Conservation (phyloP, 805 yeast genomes). For the Kodamaea kaohsiungensis region DNA sequence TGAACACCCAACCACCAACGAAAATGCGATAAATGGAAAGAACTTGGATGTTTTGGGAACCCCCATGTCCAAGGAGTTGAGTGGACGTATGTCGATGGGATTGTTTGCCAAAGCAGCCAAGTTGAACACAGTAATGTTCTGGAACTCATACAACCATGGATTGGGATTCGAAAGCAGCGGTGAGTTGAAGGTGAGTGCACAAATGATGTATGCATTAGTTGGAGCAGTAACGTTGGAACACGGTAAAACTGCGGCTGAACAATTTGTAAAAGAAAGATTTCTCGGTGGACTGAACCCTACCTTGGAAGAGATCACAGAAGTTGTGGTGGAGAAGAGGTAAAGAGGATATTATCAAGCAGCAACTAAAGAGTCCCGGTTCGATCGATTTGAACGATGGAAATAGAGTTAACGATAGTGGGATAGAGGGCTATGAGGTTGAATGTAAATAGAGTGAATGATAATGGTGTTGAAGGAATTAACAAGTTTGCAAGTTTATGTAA, state of each 20-base stretch:
- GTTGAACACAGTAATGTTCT: conserved; percentile 58
- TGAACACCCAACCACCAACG: conserved; percentile 24
- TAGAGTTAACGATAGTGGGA: neutral
- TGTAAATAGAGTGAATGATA: neutral
- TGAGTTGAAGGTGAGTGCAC: conserved; percentile 54
- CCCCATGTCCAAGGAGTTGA: conserved; percentile 49
- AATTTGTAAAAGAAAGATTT: conserved; percentile 56
- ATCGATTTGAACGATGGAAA: neutral
- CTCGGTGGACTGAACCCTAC: conserved; percentile 27
- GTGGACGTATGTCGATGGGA: conserved; percentile 52
- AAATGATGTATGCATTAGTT: conserved; percentile 58
- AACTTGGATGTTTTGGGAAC: conserved; percentile 65
- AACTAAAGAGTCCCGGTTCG: neutral
- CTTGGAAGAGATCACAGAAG: conserved; percentile 37
- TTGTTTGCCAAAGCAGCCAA: conserved; percentile 50
- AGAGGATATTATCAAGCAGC: neutral
- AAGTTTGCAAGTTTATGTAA: neutral
- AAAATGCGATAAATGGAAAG: conserved; percentile 45
- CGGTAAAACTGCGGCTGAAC: conserved; percentile 60
- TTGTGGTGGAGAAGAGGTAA: conserved; percentile 22
- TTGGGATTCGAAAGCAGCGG: conserved; percentile 52
- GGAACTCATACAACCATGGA: conserved; percentile 59
- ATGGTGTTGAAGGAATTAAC: neutral
- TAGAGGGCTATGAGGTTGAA: neutral
- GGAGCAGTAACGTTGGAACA: conserved; percentile 68